These are phyloP conservation scores for Hansfordia pulvinata DNA, from an alignment of 2,329 filamentous ascomycete genomes.

Conservation along the genomic window DNA sequence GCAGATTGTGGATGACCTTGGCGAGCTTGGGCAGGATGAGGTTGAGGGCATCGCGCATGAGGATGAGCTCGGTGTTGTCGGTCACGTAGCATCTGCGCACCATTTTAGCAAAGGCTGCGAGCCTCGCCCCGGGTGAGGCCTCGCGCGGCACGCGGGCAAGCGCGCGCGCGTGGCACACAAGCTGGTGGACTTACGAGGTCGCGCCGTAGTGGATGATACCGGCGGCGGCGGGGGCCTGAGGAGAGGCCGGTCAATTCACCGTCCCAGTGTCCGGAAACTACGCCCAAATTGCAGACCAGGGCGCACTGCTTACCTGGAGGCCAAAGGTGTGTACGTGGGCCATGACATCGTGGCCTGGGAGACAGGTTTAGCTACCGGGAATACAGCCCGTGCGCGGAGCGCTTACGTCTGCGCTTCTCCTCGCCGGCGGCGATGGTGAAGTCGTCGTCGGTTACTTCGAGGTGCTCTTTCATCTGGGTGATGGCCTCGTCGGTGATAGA, in stretches of 20 bases:
- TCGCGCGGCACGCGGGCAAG: neutral
- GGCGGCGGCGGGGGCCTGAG: constrained; percentile 62
- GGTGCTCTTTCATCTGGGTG: constrained; percentile 59
- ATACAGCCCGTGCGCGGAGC: too few relatives aligned
- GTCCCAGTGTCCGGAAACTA: too few relatives aligned
- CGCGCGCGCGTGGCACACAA: neutral
- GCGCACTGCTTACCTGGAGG: too few relatives aligned
- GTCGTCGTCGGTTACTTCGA: constrained; percentile 64
- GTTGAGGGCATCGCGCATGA: constrained; percentile 61
- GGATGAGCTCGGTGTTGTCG: constrained; percentile 67
- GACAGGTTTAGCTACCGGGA: too few relatives aligned
- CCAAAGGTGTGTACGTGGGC: constrained; percentile 67
- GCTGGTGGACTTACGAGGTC: constrained; percentile 27
- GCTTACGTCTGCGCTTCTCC: too few relatives aligned
- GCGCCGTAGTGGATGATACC: constrained; percentile 73
- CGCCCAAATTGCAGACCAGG: too few relatives aligned
- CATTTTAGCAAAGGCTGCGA: too few relatives aligned
- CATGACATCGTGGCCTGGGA: constrained; percentile 35
- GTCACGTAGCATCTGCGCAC: constrained; percentile 56
- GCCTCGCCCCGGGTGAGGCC: constrained; percentile 9
- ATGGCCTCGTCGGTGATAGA: constrained; percentile 62
- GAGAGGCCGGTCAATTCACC: too few relatives aligned
- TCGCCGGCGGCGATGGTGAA: constrained; percentile 64
- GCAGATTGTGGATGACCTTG: constrained; percentile 63
- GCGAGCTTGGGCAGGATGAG: constrained; percentile 68